Conservation (phyloP, 2,329 filamentous ascomycete species). For the Phoma herbarum region DNA sequence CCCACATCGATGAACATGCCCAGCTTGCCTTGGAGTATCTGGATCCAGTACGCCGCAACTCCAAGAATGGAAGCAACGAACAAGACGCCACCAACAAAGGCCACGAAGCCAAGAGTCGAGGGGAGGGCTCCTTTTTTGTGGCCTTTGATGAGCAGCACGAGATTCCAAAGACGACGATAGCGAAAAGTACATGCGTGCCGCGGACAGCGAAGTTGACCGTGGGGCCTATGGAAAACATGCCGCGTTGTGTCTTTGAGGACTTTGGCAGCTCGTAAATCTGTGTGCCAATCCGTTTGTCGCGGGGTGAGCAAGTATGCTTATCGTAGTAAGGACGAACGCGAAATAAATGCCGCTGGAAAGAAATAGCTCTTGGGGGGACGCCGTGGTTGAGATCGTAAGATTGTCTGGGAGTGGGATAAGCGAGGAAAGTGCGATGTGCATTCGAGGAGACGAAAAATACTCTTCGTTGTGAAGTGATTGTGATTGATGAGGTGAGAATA, state of each 20-base stretch:
- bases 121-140: slow-evolving; percentile 27
- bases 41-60: slow-evolving; percentile 25
- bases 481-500: not conserved
- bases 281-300: too few species aligned
- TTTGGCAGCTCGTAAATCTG: too few species aligned
- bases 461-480: not conserved
- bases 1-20: slow-evolving; percentile 26
- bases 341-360: too few species aligned
- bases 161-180: slow-evolving; percentile 33
- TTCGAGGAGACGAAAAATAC: not conserved
- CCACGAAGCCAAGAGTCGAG: slow-evolving; percentile 21
- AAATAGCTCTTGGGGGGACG: not conserved
- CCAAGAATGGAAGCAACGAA: slow-evolving; percentile 32
- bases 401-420: not conserved
- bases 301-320: not conserved
- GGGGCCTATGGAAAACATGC: slow-evolving; percentile 5
- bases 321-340: not conserved
- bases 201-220: slow-evolving; percentile 29
- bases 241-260: not conserved
- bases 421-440: not conserved
- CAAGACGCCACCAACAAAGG: slow-evolving; percentile 30
- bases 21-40: slow-evolving; percentile 26
- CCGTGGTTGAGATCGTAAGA: not conserved
- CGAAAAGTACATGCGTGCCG: slow-evolving; percentile 33
- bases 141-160: slow-evolving; percentile 29